Base-by-base conservation (phyloP, 2,329 filamentous ascomycete species). In the Domatiomyces globalis region DNA sequence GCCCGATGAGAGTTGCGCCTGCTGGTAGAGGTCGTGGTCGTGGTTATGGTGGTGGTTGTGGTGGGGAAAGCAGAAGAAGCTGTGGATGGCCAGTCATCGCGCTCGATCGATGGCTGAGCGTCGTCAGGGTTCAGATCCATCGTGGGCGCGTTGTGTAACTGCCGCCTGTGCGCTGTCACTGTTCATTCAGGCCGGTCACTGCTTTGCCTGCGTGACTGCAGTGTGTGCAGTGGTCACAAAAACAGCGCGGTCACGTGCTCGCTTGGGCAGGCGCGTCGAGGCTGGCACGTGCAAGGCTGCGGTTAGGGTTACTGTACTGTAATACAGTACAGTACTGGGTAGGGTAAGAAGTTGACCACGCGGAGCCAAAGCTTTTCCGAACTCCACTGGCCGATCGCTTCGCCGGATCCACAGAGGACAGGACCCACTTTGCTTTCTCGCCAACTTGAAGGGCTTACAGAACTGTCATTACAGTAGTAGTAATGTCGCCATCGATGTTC, bases 361-460 rank as follows among this genome's bases (percentile, higher is more conserved):
- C 22, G 10, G 66, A 65, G 46, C 56, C 57, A 5, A 63, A 66
- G 48, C 43, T 55, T 0, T 61, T 65, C 10, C 53, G 59, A 10
- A 25, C 51, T 6, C 62, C 63, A 0, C 56, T 48, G 7, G 2
- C 60, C 20, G 57, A 51, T 42, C 51, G 61, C 44, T 45, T 56
- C 5, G 58, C 50, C 22, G 22, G 22, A 25, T 25, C 22, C 22
- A 25, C 22, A 4, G 22, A 25, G 22, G 22, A 25, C 22, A 25
- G 22, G 22, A 25, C 22, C 22, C 22, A 25, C 22, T 25, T 6
- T 25, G 22, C 22, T 25, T 25, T 25, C 22, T 25, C 22, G 22
- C 22, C 22, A 25, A 25, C 22, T 25, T 25, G 22, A 25, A 3
- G 22, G 22, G 3, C 22, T 6, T 25, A 6, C n/a, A n/a, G n/a